A percentile compares a stretch with the other conserved stretches of the same genome.
Evolutionary conservation across 257 asterid species (phyloP).

Genomic region (Solanum okadae): DNA sequence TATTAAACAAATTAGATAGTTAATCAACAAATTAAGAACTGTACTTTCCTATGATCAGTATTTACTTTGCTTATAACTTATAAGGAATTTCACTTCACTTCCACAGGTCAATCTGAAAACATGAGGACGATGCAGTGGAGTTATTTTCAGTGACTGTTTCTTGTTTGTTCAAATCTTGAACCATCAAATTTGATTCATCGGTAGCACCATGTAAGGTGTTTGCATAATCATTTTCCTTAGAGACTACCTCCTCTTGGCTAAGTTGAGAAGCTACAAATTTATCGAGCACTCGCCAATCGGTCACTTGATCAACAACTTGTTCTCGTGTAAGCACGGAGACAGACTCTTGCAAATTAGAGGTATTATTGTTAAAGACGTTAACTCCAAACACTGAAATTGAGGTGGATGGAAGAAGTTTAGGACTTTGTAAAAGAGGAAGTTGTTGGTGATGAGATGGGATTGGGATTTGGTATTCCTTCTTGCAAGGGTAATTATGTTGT

Average conservation of each 20-base stretch:
- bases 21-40: not conserved
- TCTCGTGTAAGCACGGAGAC: constrained; percentile 2
- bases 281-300: constrained; percentile 80
- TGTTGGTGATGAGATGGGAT: constrained; percentile 13
- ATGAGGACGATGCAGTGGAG: constrained; percentile 33
- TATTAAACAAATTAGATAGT: not conserved
- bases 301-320: constrained; percentile 28
- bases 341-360: constrained; percentile 6
- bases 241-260: constrained; percentile 47
- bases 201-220: constrained; percentile 10
- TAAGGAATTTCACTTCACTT: constrained; percentile 18
- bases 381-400: constrained; percentile 11
- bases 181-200: constrained; percentile 14
- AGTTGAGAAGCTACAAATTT: constrained; percentile 85
- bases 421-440: constrained; percentile 60
- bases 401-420: constrained; percentile 21
- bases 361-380: not conserved
- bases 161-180: constrained; percentile 20
- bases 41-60: constrained; percentile 3
- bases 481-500: constrained; percentile 28
- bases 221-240: constrained; percentile 27
- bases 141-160: constrained; percentile 9
- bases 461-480: constrained; percentile 42
- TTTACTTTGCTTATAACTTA: not conserved
- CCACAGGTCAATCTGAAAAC: constrained; percentile 43